Evolutionary conservation across 73 alveolate genomes (phyloP).

Genomic region (Uronychia setigera): DNA sequence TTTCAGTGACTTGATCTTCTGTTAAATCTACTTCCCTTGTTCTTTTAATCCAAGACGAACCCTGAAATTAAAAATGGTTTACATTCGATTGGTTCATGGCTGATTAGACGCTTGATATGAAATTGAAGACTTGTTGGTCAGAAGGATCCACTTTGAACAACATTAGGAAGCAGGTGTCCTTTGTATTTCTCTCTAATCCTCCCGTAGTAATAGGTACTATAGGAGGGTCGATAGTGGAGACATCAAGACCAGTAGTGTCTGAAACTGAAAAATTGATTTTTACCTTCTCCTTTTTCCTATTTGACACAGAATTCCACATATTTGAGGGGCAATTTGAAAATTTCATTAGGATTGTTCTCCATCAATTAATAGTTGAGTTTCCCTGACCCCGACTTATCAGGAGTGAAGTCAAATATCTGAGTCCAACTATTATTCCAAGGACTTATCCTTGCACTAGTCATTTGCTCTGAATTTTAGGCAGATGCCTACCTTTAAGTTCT

Average conservation of each 20-base stretch:
- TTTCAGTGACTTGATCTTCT: neutral
- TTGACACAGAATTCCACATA: neutral
- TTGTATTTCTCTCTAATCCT: neutral
- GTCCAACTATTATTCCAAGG: conserved; percentile 60
- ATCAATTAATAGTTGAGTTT: conserved; percentile 23
- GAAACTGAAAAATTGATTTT: neutral
- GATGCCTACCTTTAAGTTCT: conserved; percentile 11
- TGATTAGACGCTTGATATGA: neutral
- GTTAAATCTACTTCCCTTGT: neutral
- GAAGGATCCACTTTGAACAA: neutral
- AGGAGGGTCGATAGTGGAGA: neutral
- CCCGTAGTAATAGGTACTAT: conserved; percentile 3
- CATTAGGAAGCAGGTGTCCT: neutral
- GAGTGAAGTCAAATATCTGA: conserved; percentile 56
- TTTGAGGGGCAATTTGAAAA: neutral
- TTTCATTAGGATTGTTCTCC: neutral
- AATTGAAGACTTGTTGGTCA: neutral
- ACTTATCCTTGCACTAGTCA: conserved; percentile 38
- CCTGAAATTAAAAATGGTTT: neutral
- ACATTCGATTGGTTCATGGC: neutral
- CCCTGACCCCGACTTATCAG: conserved; percentile 8
- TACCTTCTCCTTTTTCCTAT: neutral
- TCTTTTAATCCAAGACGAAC: neutral
- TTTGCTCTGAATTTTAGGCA: neutral
- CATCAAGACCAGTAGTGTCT: neutral